These are phyloP conservation scores for Suhomyces prunicola DNA, from an alignment of 805 yeast species.

Conservation along the genomic window DNA sequence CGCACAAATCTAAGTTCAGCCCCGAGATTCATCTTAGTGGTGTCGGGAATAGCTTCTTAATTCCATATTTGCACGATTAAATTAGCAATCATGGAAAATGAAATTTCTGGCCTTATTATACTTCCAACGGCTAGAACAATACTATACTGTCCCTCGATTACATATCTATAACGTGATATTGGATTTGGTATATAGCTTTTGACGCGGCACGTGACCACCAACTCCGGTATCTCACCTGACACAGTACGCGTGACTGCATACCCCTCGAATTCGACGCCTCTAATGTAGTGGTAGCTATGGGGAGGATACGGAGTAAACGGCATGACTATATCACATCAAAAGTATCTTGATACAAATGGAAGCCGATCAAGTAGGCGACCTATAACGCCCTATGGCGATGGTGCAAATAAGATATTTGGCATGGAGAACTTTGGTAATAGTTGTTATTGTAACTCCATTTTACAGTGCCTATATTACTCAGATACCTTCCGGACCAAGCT, in stretches of 20 bases:
- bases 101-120: too few species aligned
- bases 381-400: constrained; percentile 47
- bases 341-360: not conserved
- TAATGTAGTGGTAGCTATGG: not conserved
- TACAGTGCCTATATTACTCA: constrained; percentile 83
- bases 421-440: constrained; percentile 88
- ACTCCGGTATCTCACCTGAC: not conserved
- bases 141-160: not conserved
- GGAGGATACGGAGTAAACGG: not conserved
- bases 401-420: constrained; percentile 68
- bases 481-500: constrained; percentile 59
- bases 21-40: not conserved
- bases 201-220: not conserved
- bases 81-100: not conserved
- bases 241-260: not conserved
- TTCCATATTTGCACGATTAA: not conserved
- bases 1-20: not conserved
- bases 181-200: not conserved
- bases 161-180: not conserved
- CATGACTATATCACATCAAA: not conserved
- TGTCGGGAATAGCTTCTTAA: not conserved
- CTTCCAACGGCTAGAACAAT: not conserved
- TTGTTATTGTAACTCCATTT: constrained; percentile 89
- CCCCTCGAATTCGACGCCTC: not conserved
- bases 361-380: not conserved